Evolutionary conservation across 2,329 filamentous ascomycete genomes (phyloP).

Genomic region (Cordyceps javanica): DNA sequence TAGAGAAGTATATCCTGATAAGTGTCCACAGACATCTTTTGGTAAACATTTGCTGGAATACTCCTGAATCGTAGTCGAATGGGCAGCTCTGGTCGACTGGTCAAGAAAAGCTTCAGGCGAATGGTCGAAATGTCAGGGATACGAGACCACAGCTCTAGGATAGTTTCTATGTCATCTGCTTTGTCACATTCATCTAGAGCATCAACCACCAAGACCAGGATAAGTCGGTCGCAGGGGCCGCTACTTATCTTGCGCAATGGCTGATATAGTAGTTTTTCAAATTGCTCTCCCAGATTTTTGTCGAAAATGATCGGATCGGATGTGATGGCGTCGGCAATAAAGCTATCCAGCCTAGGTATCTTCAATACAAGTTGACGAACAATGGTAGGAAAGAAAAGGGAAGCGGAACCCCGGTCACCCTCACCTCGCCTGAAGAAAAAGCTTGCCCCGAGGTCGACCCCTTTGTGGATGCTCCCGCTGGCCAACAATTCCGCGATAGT

Average conservation of each 20-base stretch:
- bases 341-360: constrained; percentile 16
- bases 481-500: constrained; percentile 20
- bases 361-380: constrained; percentile 23
- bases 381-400: constrained; percentile 32
- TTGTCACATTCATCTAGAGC: constrained; percentile 3
- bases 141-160: constrained; percentile 8
- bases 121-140: constrained; percentile 16
- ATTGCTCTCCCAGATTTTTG: background rate
- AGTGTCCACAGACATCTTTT: too few species aligned
- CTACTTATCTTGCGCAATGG: background rate
- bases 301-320: background rate
- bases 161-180: background rate
- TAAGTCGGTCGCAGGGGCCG: background rate
- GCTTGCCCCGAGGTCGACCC: constrained; percentile 21
- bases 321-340: background rate
- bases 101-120: constrained; percentile 31
- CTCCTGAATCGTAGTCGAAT: constrained; percentile 30
- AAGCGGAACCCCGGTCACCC: constrained; percentile 27
- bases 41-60: too few species aligned
- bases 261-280: background rate
- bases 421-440: constrained; percentile 25
- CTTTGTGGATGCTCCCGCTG: background rate
- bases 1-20: too few species aligned
- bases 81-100: constrained; percentile 34
- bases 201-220: background rate